Evolutionary conservation across 1,284 basidiomycete genomes (phyloP), one percentile per base, ranked within the genome.

Genomic region (Marasmius sp.): DNA sequence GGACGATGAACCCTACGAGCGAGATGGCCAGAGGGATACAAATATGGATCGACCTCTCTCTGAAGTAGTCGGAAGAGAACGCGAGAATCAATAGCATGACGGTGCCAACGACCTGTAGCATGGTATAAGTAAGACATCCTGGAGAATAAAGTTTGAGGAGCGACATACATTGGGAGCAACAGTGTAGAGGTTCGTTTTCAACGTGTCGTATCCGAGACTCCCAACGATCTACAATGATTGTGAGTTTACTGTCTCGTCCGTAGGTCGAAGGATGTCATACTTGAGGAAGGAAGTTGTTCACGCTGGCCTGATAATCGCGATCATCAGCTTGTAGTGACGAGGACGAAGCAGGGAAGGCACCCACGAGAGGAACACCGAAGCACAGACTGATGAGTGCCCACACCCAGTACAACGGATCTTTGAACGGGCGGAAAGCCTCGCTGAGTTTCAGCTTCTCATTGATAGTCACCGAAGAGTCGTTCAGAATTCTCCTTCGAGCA

Each of bases 1-100:
- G 74, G 48, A 85, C 73, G 64, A 85, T 75, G 70, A 84, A 85
- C 3, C 84, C 83, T 45, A 80, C 64, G 34, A 85, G 67, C 33
- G 77, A 79, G 27, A 78, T 75, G 20, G 73, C 70, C 27, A 82
- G 70, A 8, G 80, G 76, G 53, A 79, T 75, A 56, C 79, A 79
- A 58, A 83, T 78, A 65, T 81, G 80, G 43, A 82, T 76, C 10
- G 78, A 78, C 48, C 79, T 70, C 66, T 83, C 81, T 47, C 81
- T 73, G 58, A 78, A 81, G 69, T 79, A 76, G 68, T 86, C 84
- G 1, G 83, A 85, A 7, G 80, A 81, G 69, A 81, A 83, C 33
- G 82, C 81, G 47, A 82, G 68, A 47, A 77, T 53, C n/a, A 85
- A 67, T 14, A 84, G 69, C 33, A 80, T 74, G 6, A 81, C 77